phyloP scores from a whole-genome alignment of 371 early-diverging fungal genomes.

The Apophysomyces trapeziformis region DNA sequence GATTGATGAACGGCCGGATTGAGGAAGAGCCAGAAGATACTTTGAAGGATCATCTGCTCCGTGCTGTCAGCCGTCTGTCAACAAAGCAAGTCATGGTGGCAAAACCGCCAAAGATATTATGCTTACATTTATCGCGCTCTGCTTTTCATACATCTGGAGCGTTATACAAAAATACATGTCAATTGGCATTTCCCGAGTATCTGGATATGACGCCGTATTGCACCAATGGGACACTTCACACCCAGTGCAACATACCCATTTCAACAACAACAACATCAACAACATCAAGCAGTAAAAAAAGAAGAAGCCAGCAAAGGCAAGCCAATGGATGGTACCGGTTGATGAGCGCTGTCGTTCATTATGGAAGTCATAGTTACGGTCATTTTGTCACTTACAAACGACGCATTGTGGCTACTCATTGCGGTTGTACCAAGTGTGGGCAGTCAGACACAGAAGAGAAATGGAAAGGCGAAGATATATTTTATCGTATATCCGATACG shows the following conservation, averaged over 20 bases:
- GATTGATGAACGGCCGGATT: conserved; percentile 10
- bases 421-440: conserved; percentile 35
- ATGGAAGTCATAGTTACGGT: conserved; percentile 85
- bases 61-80: conserved; percentile 32
- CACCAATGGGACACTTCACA: conserved; percentile 57
- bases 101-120: conserved; percentile 61
- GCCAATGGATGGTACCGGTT: conserved; percentile 59
- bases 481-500: conserved; percentile 88
- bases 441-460: background rate
- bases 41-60: conserved; percentile 9
- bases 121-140: conserved; percentile 76
- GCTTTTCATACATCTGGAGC: conserved; percentile 67
- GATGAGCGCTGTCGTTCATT: conserved; percentile 86
- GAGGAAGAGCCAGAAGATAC: conserved; percentile 17
- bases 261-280: conserved; percentile 27
- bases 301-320: background rate
- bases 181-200: conserved; percentile 59
- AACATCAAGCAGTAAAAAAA: too few species aligned
- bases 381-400: conserved; percentile 93
- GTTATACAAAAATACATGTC: conserved; percentile 68
- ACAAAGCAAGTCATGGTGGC: conserved; percentile 67
- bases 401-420: conserved; percentile 39
- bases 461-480: conserved; percentile 30
- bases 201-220: conserved; percentile 68
- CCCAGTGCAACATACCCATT: conserved; percentile 60